Conservation (phyloP, 352 stramenopile genomes). For the Phytopythium delawarense region DNA sequence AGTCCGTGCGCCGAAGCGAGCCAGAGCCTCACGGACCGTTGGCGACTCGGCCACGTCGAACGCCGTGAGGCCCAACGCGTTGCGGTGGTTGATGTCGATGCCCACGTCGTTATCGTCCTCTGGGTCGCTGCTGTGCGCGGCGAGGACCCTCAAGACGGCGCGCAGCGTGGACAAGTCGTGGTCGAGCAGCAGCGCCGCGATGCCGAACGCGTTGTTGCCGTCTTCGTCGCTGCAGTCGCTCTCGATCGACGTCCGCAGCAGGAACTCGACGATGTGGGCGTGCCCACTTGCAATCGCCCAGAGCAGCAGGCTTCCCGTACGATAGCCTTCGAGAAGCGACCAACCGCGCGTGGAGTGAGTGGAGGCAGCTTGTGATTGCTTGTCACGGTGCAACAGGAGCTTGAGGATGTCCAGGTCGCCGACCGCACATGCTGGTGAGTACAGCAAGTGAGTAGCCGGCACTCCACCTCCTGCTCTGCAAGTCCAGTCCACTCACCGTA, state of each 20-base stretch:
- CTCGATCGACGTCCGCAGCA: conserved; percentile 41
- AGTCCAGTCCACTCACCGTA: conserved; percentile 31
- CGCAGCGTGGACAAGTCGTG: conserved; percentile 15
- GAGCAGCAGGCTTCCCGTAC: conserved; percentile 50
- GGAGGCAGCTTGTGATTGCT: background rate
- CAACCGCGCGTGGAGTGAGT: conserved; percentile 11
- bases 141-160: conserved; percentile 22
- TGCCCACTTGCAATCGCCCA: conserved; percentile 56
- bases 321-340: conserved; percentile 10
- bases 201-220: conserved; percentile 58
- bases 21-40: conserved; percentile 39
- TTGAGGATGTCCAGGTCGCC: conserved; percentile 58
- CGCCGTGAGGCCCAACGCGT: conserved; percentile 57
- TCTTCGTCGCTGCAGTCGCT: conserved; percentile 67
- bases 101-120: conserved; percentile 11
- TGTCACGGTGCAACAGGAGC: conserved; percentile 30
- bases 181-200: conserved; percentile 42
- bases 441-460: background rate
- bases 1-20: conserved; percentile 32
- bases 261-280: conserved; percentile 34
- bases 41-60: conserved; percentile 47
- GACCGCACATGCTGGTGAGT: conserved; percentile 30
- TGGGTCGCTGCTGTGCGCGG: conserved; percentile 5
- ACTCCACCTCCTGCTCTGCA: background rate
- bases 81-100: conserved; percentile 71